phyloP scores from a whole-genome alignment of 352 stramenopile genomes.

The Globisporangium rhizosaccharum region DNA sequence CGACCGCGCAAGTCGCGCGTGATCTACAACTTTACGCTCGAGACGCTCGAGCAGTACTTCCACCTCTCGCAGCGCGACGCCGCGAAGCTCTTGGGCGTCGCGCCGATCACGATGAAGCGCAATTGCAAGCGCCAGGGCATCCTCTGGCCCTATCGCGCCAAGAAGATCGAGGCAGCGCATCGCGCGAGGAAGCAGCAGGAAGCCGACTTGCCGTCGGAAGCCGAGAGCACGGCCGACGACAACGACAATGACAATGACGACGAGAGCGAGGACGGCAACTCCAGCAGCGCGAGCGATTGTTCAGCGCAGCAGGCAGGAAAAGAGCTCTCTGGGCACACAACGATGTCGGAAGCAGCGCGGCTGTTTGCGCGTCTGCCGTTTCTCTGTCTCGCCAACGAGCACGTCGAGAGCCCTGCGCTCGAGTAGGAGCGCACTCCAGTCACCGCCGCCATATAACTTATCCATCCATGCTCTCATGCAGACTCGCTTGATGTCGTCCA shows the following conservation, averaged over 20 bases:
- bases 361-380: constrained; percentile 33
- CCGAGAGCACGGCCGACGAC: constrained; percentile 24
- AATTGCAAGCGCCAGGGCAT: constrained; percentile 55
- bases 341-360: constrained; percentile 27
- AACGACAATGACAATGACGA: constrained; percentile 17
- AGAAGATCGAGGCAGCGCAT: constrained; percentile 19
- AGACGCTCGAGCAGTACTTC: constrained; percentile 47
- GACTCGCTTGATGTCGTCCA: too few relatives aligned
- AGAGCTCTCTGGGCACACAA: neutral
- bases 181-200: too few relatives aligned
- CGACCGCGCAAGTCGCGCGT: constrained; percentile 33
- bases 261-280: constrained; percentile 4
- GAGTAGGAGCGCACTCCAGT: neutral
- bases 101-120: constrained; percentile 54
- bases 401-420: too few relatives aligned
- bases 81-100: constrained; percentile 41
- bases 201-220: too few relatives aligned
- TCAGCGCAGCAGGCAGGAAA: too few relatives aligned
- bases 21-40: constrained; percentile 36
- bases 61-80: constrained; percentile 50
- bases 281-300: constrained; percentile 8
- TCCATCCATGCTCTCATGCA: neutral
- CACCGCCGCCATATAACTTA: neutral
- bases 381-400: neutral
- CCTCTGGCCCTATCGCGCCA: constrained; percentile 51